Base-by-base conservation (phyloP, 108 stramenopile genomes). In the Asterionellopsis glacialis region DNA sequence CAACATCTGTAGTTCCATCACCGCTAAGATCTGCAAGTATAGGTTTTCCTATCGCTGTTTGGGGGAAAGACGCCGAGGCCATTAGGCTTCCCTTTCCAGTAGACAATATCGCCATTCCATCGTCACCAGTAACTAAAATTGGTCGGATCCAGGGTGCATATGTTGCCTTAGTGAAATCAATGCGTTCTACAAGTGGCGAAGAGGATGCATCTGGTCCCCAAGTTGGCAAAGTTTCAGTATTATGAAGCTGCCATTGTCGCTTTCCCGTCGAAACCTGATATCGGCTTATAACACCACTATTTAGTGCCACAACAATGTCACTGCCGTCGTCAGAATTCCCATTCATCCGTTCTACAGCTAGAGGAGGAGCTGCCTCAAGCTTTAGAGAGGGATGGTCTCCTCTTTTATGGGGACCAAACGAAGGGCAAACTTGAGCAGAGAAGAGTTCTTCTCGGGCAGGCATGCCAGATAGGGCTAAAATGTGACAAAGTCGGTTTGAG, bases 381-480 rank as follows among this genome's bases (percentile, higher is more conserved):
- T 49, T 53, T 18, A 21, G 24, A 16, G 63, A 44, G 3, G 66
- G 56, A 47, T 26, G 4, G 13, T 53, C 50, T 11, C 41, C 45
- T 38, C 49, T 54, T 45, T 77, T 68, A 44, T 25, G 65, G 28
- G 57, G 51, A 24, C 66, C 59, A 1, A 55, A 68, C 23, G 68
- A 67, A 11, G 69, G 49, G 43, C 91, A 93, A 6, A 93, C 53
- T 38, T 77, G 61, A 2, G 87, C 77, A 21, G 84, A 81, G 74
- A 89, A 93, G 40, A 93, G 54, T 57, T 93, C 85, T 73, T 93
- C 91, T 15, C 71, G 69, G 12, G 84, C 79, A 38, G 91, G 88
- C n/a, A 89, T 49, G 24, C 87, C 91, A 55, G 73, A 75, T 25
- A 84, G 69, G 0, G 68, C 91, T 57, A 89, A 43, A 12, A 76